Percentiles rank a stretch among this genome's conserved stretches.
phyloP scores from a whole-genome alignment of 2,329 filamentous ascomycete species.

The Alternaria arborescens region DNA sequence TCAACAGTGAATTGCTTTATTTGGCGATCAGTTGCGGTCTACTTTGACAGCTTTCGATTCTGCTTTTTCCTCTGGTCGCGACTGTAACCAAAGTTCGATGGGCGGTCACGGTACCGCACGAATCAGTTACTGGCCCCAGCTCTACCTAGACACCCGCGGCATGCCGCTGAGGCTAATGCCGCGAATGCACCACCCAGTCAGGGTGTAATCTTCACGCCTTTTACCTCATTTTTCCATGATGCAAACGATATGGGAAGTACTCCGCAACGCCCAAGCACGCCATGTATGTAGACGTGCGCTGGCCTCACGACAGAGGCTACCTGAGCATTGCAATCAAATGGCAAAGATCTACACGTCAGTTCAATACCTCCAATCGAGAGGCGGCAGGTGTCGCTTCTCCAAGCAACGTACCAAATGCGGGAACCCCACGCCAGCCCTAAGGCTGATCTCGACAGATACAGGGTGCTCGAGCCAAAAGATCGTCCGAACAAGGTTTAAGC shows the following conservation, averaged over 20 bases:
- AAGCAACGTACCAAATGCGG: conserved; percentile 24
- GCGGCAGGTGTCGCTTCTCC: conserved; percentile 25
- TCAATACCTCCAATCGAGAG: conserved; percentile 21
- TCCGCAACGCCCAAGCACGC: conserved; percentile 14
- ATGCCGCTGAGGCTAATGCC: conserved; percentile 18
- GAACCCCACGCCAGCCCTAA: conserved; percentile 32
- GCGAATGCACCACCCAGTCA: conserved; percentile 15
- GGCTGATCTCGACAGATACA: conserved; percentile 28
- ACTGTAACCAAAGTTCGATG: conserved; percentile 5
- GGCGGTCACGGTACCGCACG: conserved; percentile 15
- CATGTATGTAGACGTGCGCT: conserved; percentile 1
- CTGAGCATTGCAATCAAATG: conserved; percentile 15
- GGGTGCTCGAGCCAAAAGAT: conserved; percentile 17
- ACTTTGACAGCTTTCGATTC: conserved; percentile 15
- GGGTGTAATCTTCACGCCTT: conserved; percentile 14
- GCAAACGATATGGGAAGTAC: conserved; percentile 13
- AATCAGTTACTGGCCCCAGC: background rate
- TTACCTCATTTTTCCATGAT: conserved; percentile 11
- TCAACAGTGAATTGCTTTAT: conserved; percentile 18
- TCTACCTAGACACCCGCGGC: background rate
- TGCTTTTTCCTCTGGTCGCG: conserved; percentile 15
- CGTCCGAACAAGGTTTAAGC: conserved; percentile 20
- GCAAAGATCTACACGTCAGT: conserved; percentile 22
- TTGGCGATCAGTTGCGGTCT: conserved; percentile 27
- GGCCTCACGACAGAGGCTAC: conserved; percentile 17